Base-by-base conservation (phyloP, 352 stramenopile genomes). In the Thalassiosira mediterranea region DNA sequence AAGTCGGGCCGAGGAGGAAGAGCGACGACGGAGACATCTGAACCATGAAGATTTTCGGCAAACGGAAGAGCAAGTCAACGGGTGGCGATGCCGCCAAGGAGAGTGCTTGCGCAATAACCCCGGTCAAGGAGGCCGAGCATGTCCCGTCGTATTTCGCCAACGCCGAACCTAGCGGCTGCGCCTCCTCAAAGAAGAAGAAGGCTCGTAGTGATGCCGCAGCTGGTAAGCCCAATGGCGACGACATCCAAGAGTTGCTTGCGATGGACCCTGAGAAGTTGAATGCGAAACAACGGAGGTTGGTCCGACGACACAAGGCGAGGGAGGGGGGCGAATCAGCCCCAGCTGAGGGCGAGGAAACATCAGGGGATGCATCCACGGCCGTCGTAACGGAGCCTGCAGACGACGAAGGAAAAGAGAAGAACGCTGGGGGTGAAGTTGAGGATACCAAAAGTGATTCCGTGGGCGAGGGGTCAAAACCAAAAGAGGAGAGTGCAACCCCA, bases 191-290 rank as follows among this genome's bases (percentile, higher is more conserved):
- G 3, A 67, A 65, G 21, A 76, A 68, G 49, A 78, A 78, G 31
- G 11, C 25, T 21, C 31, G 28, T n/a, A 51, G 32, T 23, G 32
- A 53, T 25, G 31, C 46, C 53, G 40, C 52, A 17, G 52, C 13
- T 72, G 65, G 42, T 83, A 96, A 54, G 96, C 95, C 29, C 91
- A 93, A 62, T 49, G 72, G 72, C 15, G 72, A 81, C 46, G 85
- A 91, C 7, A 97, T 99, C 65, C 88, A 63, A 95, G 94, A 32
- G 90, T 97, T 87, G 92, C 93, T 81, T 82, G 94, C 21, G 87
- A 95, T 77, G 37, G 72, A 67, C 90, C 94, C 70, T 74, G 97
- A 21, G 78, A 93, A 81, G 95, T 94, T 66, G 81, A 91, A 72
- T 97, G 93, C 90, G 32, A 92, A 76, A 89, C 79, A 72, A 93